Percentiles rank a stretch among this genome's conserved stretches.
These are phyloP conservation scores for Dorcoceras hygrometricum DNA, from an alignment of 257 asterid genomes.

Conservation along the genomic window DNA sequence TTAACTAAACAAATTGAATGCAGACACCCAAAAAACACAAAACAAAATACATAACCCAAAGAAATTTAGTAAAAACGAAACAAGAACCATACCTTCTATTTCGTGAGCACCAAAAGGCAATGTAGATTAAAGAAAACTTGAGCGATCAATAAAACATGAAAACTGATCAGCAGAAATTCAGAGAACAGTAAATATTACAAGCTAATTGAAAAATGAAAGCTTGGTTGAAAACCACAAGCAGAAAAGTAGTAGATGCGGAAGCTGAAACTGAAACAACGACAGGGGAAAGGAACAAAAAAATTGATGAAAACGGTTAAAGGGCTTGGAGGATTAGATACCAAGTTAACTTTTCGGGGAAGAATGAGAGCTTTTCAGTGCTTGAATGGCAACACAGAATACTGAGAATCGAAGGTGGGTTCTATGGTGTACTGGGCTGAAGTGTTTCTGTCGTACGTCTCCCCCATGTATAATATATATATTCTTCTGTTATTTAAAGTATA, in stretches of 20 bases:
- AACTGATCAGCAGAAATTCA: not conserved
- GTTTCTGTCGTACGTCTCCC: too few species aligned
- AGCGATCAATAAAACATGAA: not conserved
- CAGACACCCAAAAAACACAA: not conserved
- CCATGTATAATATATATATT: too few species aligned
- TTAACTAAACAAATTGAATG: not conserved
- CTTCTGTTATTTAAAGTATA: too few species aligned
- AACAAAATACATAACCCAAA: constrained; percentile 7
- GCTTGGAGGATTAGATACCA: constrained; percentile 6
- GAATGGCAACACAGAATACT: too few species aligned
- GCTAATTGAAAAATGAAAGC: not conserved
- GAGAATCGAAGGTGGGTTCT: too few species aligned
- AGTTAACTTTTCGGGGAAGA: not conserved
- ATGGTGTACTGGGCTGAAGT: too few species aligned
- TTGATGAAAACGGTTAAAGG: constrained; percentile 1
- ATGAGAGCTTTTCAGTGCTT: too few species aligned
- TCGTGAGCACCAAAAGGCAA: not conserved
- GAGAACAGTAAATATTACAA: not conserved
- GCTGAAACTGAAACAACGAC: not conserved
- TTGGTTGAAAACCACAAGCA: not conserved
- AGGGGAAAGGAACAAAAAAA: not conserved
- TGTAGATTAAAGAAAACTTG: constrained; percentile 6
- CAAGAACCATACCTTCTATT: not conserved
- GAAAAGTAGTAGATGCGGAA: not conserved
- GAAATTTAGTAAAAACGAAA: not conserved